Evolutionary conservation across 305 asterid genomes (phyloP).

Genomic region (Solanum chacoense): DNA sequence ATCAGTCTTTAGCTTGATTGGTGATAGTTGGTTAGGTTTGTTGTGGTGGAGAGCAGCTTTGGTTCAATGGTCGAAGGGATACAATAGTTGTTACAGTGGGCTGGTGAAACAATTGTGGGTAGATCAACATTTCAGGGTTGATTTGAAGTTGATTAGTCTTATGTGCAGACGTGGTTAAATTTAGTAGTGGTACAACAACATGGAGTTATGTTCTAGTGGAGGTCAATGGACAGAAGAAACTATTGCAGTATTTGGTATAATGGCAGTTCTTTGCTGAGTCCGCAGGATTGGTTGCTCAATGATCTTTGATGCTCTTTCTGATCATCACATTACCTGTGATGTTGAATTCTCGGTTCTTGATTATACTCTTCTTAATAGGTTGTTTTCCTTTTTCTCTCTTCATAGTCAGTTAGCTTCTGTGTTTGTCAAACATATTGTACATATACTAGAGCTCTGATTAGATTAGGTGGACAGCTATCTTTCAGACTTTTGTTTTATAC

Average conservation of each 20-base stretch:
- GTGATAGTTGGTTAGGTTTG: constrained; percentile 7
- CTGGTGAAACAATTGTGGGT: constrained; percentile 17
- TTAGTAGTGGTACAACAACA: not conserved
- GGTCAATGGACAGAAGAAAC: not conserved
- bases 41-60: constrained; percentile 23
- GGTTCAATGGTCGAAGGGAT: not conserved
- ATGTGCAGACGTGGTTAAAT: not conserved
- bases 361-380: constrained; percentile 5
- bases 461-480: not conserved
- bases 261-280: not conserved
- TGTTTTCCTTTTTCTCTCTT: constrained; percentile 7
- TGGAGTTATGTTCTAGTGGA: not conserved
- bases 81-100: not conserved
- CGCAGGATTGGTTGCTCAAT: not conserved
- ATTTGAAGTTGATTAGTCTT: constrained; percentile 6
- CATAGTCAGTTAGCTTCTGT: not conserved
- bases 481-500: not conserved
- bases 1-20: constrained; percentile 6
- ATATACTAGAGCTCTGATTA: constrained; percentile 15
- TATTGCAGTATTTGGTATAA: not conserved
- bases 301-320: constrained; percentile 3
- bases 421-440: constrained; percentile 25
- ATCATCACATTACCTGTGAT: constrained; percentile 3
- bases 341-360: constrained; percentile 5
- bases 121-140: constrained; percentile 18